Base-by-base conservation (phyloP, 331 rosid species). In the Quercus phellos region DNA sequence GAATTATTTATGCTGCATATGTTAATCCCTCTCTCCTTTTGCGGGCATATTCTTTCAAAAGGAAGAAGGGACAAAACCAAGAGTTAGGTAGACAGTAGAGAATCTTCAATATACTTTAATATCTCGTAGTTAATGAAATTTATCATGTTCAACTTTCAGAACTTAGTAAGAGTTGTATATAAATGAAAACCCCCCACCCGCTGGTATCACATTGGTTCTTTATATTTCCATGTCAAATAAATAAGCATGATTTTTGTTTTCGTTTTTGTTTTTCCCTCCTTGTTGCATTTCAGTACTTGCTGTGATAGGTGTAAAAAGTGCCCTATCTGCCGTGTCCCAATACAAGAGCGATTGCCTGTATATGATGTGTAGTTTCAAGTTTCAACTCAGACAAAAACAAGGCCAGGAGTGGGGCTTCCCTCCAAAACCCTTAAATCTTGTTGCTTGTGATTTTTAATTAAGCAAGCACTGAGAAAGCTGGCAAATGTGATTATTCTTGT, bases 311-410 rank as follows among this genome's bases (percentile, higher is more conserved):
- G 98, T 74, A 85, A 85, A 68, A 84, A 78, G 76, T 94, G 98
- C 87, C 98, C 98, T 42, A 86, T 89, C 42, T 94, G 97, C 84
- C 98, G 98, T 1, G 86, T 88, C 61, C 3, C 73, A 50, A 89
- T 92, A 35, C 90, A 92, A 75, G 87, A 88, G 74, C 81, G 89
- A 72, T 66, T 94, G 85, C 90, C 90, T 19, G 81, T 92, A 68
- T 79, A 70, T 80, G 90, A 92, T 81, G 93, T 89, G 79, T 94
- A 89, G 87, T 66, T 50, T 21, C 74, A 72, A 35, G 74, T 12
- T 46, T 10, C 14, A 12, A 10, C 4, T 73, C 74, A 55, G 16
- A 61, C 78, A 63, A 38, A 38, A 38, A 27, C 66, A 79, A 68
- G 74, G 76, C 55, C 74, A 70, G 32, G 53, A 63, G 50, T 78